Conservation (phyloP, 208 protist species). For the Balamuthia mandrillaris region DNA sequence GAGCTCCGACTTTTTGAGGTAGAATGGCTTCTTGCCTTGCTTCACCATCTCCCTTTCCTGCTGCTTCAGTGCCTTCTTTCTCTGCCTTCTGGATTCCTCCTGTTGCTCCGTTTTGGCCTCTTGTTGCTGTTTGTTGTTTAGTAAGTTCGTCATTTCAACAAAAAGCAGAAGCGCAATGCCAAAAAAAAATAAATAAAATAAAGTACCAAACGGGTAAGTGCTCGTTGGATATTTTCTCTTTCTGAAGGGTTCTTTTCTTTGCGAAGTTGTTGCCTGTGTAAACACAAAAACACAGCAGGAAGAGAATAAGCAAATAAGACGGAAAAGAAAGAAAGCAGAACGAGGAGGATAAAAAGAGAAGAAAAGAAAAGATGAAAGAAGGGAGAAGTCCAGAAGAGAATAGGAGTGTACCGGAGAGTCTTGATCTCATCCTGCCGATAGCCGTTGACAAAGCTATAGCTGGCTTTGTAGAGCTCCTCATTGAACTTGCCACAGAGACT, state of each 20-base stretch:
- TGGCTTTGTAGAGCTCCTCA: not conserved
- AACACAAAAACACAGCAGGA: no score
- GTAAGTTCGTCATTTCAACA: not conserved
- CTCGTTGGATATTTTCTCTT: not conserved
- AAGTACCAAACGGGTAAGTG: not conserved
- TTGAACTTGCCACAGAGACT: not conserved
- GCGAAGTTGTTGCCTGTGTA: not conserved
- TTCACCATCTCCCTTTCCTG: not conserved
- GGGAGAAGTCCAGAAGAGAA: no score
- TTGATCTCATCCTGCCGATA: not conserved
- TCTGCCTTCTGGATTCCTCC: not conserved
- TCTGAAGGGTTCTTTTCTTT: not conserved
- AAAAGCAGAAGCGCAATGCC: not conserved
- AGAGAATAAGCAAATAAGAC: no score
- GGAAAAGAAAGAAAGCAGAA: no score
- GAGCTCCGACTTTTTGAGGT: not conserved
- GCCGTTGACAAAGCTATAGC: not conserved
- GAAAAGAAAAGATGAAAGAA: no score
- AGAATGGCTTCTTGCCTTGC: constrained; percentile 28
- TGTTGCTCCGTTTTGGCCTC: not conserved
- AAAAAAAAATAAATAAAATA: not conserved
- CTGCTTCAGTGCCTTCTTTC: not conserved
- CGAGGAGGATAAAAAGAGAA: no score
- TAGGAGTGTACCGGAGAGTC: no score
- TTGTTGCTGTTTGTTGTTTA: not conserved